Evolutionary conservation across 345 rosid genomes (phyloP).

Genomic region (Eucalyptus marginata): DNA sequence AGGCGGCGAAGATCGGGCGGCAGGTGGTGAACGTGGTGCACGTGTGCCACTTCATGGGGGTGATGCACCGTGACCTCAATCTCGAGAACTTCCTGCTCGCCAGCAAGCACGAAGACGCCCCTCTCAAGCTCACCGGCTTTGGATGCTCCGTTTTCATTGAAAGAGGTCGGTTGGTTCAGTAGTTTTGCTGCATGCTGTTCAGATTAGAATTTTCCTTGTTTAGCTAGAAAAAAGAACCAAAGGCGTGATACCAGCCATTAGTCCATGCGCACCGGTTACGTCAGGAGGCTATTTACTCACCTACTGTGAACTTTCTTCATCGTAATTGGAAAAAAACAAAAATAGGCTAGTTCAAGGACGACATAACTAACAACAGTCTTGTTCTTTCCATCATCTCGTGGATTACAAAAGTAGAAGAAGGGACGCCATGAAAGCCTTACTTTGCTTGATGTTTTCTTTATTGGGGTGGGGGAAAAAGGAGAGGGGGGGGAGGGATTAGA

Average conservation of each 20-base stretch:
- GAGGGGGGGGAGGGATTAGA: too few relatives aligned
- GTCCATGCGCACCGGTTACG: neutral
- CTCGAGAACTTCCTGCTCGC: slow-evolving; percentile 88
- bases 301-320: neutral
- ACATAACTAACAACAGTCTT: neutral
- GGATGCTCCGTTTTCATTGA: slow-evolving; percentile 92
- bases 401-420: neutral
- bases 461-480: too few relatives aligned
- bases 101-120: slow-evolving; percentile 36
- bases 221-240: neutral
- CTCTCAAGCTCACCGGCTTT: slow-evolving; percentile 75
- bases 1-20: slow-evolving; percentile 65
- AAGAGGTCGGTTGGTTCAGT: slow-evolving; percentile 28
- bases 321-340: neutral
- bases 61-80: slow-evolving; percentile 84
- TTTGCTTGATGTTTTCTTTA: neutral
- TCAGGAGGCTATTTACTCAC: neutral
- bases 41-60: slow-evolving; percentile 96
- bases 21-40: slow-evolving; percentile 83
- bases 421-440: neutral
- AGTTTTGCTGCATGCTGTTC: neutral
- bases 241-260: neutral
- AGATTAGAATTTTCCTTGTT: neutral
- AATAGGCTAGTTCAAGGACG: neutral
- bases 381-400: neutral